These are phyloP conservation scores for Saussurea involucrata DNA, from an alignment of 129 eudicot genomes.

Conservation along the genomic window DNA sequence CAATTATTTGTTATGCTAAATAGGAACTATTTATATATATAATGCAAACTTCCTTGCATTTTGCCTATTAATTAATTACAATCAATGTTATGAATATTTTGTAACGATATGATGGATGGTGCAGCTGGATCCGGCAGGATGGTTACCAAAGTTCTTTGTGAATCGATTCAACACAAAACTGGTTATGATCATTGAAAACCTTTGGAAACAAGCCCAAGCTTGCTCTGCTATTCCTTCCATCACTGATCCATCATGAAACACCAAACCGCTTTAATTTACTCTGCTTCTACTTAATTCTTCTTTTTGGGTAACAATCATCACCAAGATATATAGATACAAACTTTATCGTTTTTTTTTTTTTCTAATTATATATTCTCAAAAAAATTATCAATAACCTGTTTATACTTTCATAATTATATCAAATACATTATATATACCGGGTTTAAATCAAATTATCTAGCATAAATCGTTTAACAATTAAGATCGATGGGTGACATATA, in stretches of 20 bases:
- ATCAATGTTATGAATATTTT: neutral
- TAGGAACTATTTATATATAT: too few relatives aligned
- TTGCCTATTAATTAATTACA: too few relatives aligned
- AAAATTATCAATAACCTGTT: too few relatives aligned
- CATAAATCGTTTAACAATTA: too few relatives aligned
- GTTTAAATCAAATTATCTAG: too few relatives aligned
- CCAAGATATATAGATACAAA: neutral
- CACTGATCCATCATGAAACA: conserved; percentile 23
- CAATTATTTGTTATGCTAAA: neutral
- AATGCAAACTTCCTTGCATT: too few relatives aligned
- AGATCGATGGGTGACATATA: too few relatives aligned
- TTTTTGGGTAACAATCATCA: conserved; percentile 2
- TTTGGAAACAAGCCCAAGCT: conserved; percentile 75
- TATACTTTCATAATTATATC: too few relatives aligned
- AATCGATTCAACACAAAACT: conserved; percentile 90
- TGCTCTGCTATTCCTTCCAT: conserved; percentile 44
- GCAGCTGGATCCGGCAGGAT: conserved; percentile 99
- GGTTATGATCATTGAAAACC: conserved; percentile 96
- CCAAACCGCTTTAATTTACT: neutral
- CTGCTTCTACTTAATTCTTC: neutral
- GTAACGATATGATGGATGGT: neutral
- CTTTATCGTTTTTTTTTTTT: neutral
- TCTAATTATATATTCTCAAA: too few relatives aligned
- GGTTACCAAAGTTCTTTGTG: conserved; percentile 97
- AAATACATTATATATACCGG: too few relatives aligned